Conservation (phyloP, 345 rosid species). For the Salix koriyanagi region DNA sequence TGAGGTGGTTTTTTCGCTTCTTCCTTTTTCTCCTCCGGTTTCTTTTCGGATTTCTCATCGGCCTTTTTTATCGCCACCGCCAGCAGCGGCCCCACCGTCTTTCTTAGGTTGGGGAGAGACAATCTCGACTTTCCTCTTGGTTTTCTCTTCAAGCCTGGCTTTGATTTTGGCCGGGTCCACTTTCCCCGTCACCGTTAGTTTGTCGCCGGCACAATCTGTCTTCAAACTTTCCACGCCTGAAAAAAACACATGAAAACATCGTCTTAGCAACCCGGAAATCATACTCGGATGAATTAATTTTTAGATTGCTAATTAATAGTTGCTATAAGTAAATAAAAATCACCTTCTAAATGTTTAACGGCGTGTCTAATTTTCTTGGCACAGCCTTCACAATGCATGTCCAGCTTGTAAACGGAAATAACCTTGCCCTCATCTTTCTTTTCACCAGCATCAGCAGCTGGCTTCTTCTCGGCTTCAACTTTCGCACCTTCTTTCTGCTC, state of each 20-base stretch:
- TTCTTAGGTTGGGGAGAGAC: conserved; percentile 33
- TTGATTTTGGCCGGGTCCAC: conserved; percentile 35
- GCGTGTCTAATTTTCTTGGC: conserved; percentile 45
- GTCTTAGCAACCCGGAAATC: not conserved
- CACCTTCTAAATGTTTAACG: conserved; percentile 27
- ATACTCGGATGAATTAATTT: not conserved
- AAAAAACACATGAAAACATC: not conserved
- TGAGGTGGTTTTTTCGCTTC: conserved; percentile 31
- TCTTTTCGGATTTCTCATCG: conserved; percentile 34
- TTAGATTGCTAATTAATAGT: too few species aligned
- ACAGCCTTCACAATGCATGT: conserved; percentile 91
- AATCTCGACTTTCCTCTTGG: conserved; percentile 28
- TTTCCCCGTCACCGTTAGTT: conserved; percentile 41
- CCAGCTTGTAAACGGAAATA: conserved; percentile 57
- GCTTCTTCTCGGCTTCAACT: conserved; percentile 47
- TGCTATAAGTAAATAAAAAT: too few species aligned
- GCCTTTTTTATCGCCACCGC: conserved; percentile 18
- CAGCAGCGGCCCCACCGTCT: conserved; percentile 19
- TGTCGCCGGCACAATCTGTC: conserved; percentile 27
- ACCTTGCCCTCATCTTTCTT: conserved; percentile 28
- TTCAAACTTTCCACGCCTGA: conserved; percentile 39
- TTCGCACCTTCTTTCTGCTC: conserved; percentile 39
- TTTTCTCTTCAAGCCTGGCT: conserved; percentile 30
- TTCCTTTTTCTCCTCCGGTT: conserved; percentile 19
- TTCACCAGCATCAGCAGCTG: conserved; percentile 19